Base-by-base conservation (phyloP, 805 yeast genomes). In the Pichia cabralensis region DNA sequence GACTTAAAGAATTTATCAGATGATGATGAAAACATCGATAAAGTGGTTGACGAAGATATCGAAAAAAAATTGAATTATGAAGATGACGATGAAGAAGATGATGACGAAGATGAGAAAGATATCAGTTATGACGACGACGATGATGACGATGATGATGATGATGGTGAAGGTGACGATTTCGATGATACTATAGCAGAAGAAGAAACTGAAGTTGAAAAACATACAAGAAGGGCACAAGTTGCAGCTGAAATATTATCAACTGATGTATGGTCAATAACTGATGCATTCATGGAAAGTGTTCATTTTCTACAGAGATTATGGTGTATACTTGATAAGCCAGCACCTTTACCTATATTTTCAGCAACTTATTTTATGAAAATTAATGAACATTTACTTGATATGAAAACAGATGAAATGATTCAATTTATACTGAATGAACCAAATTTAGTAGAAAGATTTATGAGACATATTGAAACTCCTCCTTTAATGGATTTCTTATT, bases 221-320 rank as follows among this genome's bases (percentile, higher is more conserved):
- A 58, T 41, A 48, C 56, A 22, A 50, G 64, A 43, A 47, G 64
- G 33, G 76, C 85, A 2, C 77, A 76, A 37, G 67, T 80, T 46
- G 86, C 95, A 6, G 84, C 95, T 2, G 97, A 92, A 53, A 79
- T 92, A 28, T 64, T 92, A 31, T 74, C 89, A 26, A 84, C 92
- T 4, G 97, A 89, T 51, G 88, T 86, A 8, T 89, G 96, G 96
- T 80, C 94, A 3, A 65, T 92, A 25, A 81, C 95, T 2, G 95
- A 88, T 46, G 77, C 94, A 1, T 78, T 92, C 36, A 77, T 89
- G 78, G 88, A 82, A 45, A 73, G 76, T 40, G 63, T 71, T 4
- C 69, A 65, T 15, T 64, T 83, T 25, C 59, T 92, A 48, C 71
- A 72, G 35, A 73, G 69, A 48, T 59, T 92, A 30, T 92, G 98